Conservation (phyloP, 2,329 filamentous ascomycete species). For the Paraconiothyrium brasiliense region DNA sequence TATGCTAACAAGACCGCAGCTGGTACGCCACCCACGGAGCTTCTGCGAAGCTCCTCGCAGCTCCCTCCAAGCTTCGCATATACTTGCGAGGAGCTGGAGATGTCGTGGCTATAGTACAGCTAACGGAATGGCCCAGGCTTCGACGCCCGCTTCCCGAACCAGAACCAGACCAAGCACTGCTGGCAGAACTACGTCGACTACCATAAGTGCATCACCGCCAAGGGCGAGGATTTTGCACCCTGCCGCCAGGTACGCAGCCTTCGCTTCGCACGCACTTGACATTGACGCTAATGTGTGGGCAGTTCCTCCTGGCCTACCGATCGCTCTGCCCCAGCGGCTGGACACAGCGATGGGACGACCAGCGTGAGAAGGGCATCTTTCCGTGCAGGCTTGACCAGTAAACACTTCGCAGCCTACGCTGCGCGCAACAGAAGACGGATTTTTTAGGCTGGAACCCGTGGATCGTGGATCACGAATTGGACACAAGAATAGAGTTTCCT, state of each 20-base stretch:
- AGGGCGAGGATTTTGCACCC: conserved; percentile 97
- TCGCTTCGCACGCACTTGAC: neutral
- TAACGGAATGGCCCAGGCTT: conserved; percentile 72
- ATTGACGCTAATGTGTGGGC: conserved; percentile 25
- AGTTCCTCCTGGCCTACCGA: conserved; percentile 98
- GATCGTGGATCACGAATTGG: conserved; percentile 36
- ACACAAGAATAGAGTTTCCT: conserved; percentile 31
- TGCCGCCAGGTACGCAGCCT: conserved; percentile 82
- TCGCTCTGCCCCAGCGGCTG: conserved; percentile 96
- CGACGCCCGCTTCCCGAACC: conserved; percentile 98
- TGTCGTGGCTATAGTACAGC: neutral
- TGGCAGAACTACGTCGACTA: conserved; percentile 99
- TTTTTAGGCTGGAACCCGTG: conserved; percentile 27
- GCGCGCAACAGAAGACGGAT: conserved; percentile 22
- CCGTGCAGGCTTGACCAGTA: conserved; percentile 51
- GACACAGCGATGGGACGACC: conserved; percentile 95
- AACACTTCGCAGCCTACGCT: conserved; percentile 26
- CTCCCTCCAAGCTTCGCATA: conserved; percentile 10
- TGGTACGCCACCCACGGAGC: conserved; percentile 46
- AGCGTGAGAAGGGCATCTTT: conserved; percentile 69
- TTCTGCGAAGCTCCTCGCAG: conserved; percentile 18
- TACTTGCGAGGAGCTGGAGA: neutral
- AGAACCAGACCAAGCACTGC: conserved; percentile 99
- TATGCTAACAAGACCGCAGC: conserved; percentile 50
- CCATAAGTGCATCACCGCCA: conserved; percentile 98